These are phyloP conservation scores for Fraxinus americana DNA, from an alignment of 257 asterid species.

Conservation along the genomic window DNA sequence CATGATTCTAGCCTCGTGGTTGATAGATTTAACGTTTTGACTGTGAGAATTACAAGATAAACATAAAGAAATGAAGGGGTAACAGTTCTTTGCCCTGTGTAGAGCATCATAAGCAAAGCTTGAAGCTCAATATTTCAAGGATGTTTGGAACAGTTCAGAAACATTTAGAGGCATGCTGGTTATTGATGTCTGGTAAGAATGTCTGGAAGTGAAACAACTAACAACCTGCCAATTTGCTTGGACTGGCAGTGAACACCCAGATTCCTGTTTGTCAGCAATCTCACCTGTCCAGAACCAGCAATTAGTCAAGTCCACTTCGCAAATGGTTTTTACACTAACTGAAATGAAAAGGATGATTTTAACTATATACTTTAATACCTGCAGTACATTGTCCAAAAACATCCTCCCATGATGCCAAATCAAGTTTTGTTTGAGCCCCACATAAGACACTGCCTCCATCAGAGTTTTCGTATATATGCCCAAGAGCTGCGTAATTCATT, in stretches of 20 bases:
- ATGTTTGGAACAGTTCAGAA: neutral
- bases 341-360: constrained; percentile 13
- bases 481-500: constrained; percentile 44
- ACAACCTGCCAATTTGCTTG: constrained; percentile 63
- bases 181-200: neutral
- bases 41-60: neutral
- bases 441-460: constrained; percentile 40
- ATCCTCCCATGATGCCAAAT: constrained; percentile 63
- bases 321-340: constrained; percentile 2
- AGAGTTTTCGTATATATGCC: constrained; percentile 32
- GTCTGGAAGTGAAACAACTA: neutral
- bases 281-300: constrained; percentile 55
- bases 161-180: neutral
- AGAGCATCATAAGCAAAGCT: neutral
- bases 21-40: neutral
- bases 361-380: constrained; percentile 41
- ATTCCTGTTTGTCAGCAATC: constrained; percentile 46
- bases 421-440: constrained; percentile 43
- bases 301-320: constrained; percentile 12
- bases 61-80: neutral
- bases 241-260: constrained; percentile 43
- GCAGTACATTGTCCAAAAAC: constrained; percentile 43
- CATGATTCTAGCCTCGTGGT: neutral
- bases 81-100: neutral
- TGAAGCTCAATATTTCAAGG: neutral